Conservation (phyloP, 805 yeast species). For the Yarrowia phangngaensis region DNA sequence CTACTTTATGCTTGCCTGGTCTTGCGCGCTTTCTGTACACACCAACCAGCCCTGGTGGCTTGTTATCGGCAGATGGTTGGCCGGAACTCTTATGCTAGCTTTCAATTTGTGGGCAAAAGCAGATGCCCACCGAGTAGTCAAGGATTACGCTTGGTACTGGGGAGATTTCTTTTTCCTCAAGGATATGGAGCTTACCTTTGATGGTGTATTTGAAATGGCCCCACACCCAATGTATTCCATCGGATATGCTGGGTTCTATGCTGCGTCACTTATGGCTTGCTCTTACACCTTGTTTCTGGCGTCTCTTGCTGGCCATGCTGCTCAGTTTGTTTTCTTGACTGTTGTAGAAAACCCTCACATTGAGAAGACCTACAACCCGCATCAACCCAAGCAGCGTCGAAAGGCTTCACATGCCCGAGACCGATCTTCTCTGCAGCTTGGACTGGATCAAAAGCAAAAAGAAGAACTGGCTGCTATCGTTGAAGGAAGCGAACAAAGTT, state of each 20-base stretch:
- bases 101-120: slow-evolving; percentile 82
- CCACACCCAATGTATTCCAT: slow-evolving; percentile 93
- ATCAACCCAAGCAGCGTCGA: slow-evolving; percentile 31
- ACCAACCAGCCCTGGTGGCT: slow-evolving; percentile 46
- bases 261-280: slow-evolving; percentile 71
- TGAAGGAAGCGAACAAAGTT: slow-evolving; percentile 20
- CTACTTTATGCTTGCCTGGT: slow-evolving; percentile 59
- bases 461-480: background rate
- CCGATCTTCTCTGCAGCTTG: slow-evolving; percentile 12
- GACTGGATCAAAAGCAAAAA: slow-evolving; percentile 2
- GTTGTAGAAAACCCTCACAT: slow-evolving; percentile 83
- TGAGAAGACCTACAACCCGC: slow-evolving; percentile 57
- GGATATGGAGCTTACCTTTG: slow-evolving; percentile 66
- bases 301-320: slow-evolving; percentile 69
- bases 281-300: slow-evolving; percentile 66
- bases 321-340: slow-evolving; percentile 70
- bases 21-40: slow-evolving; percentile 39
- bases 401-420: slow-evolving; percentile 27
- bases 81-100: slow-evolving; percentile 59
- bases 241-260: slow-evolving; percentile 84
- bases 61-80: slow-evolving; percentile 49
- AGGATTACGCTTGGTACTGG: slow-evolving; percentile 94
- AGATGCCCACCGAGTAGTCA: slow-evolving; percentile 83
- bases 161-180: slow-evolving; percentile 86
- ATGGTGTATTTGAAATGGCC: slow-evolving; percentile 83